phyloP scores from a whole-genome alignment of 352 stramenopile species.

The Globisporangium sylvaticum region DNA sequence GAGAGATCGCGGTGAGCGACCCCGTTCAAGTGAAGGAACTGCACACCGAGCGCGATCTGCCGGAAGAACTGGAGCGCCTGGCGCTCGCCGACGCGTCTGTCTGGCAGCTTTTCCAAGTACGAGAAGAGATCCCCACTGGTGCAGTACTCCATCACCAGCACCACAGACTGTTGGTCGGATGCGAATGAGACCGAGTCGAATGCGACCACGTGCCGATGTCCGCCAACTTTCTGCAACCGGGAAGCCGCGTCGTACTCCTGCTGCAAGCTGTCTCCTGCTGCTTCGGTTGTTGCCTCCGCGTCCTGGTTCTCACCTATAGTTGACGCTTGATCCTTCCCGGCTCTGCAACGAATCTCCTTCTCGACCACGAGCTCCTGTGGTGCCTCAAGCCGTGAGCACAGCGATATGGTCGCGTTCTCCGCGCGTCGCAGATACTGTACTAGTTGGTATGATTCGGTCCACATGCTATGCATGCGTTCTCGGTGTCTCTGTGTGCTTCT shows the following conservation, averaged over 20 bases:
- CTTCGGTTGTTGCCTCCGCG: too few relatives aligned
- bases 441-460: background rate
- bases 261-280: background rate
- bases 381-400: background rate
- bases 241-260: background rate
- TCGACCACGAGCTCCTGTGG: background rate
- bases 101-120: constrained; percentile 16
- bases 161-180: constrained; percentile 30
- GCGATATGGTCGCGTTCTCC: background rate
- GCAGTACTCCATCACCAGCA: constrained; percentile 55
- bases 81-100: constrained; percentile 16
- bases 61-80: constrained; percentile 33
- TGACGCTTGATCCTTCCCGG: background rate
- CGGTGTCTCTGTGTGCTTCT: too few relatives aligned
- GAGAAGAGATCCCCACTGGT: constrained; percentile 41
- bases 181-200: constrained; percentile 54
- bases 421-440: background rate
- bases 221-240: constrained; percentile 23
- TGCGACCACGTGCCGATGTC: constrained; percentile 58
- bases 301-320: too few relatives aligned
- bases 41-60: constrained; percentile 35
- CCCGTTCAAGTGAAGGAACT: constrained; percentile 38
- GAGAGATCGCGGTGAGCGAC: constrained; percentile 52
- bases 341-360: background rate
- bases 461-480: background rate